These are phyloP conservation scores for Anisogramma anomala DNA, from an alignment of 2,329 filamentous ascomycete species.

Conservation along the genomic window DNA sequence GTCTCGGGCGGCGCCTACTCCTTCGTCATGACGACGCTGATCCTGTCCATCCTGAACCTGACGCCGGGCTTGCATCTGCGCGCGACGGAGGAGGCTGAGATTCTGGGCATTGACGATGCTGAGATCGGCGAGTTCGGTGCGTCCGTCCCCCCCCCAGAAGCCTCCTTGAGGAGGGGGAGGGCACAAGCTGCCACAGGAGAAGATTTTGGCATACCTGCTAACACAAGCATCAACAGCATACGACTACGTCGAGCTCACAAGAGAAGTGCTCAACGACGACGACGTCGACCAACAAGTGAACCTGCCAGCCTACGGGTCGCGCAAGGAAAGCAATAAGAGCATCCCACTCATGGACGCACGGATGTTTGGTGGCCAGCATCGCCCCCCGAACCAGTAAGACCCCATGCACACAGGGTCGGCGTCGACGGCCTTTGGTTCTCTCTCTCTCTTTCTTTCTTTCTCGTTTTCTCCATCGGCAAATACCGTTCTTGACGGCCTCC, in stretches of 20 bases:
- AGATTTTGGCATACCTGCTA: not conserved
- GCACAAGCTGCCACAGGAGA: too few species aligned
- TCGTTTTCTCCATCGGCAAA: too few species aligned
- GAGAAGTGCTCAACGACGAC: conserved; percentile 41
- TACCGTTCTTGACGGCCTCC: not conserved
- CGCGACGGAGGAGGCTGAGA: conserved; percentile 64
- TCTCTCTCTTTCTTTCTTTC: not conserved
- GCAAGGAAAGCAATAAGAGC: conserved; percentile 38
- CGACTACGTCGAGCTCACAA: conserved; percentile 76
- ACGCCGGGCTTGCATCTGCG: conserved; percentile 67
- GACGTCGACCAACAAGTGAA: conserved; percentile 12
- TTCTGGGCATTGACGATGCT: conserved; percentile 75
- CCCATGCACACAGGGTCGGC: not conserved
- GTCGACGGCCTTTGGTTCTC: not conserved
- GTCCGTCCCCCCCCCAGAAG: not conserved
- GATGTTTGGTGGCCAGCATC: conserved; percentile 25
- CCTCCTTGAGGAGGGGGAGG: too few species aligned
- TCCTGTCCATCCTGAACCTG: conserved; percentile 70
- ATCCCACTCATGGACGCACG: conserved; percentile 36
- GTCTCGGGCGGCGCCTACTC: conserved; percentile 66
- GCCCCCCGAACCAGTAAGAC: conserved; percentile 13
- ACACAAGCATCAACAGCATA: conserved; percentile 43
- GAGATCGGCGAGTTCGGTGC: conserved; percentile 72
- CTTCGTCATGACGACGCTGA: conserved; percentile 64
- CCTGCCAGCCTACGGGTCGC: conserved; percentile 16